A percentile compares a stretch with the other conserved stretches of the same genome.
Evolutionary conservation across 345 rosid species (phyloP).

Genomic region (Murraya paniculata): DNA sequence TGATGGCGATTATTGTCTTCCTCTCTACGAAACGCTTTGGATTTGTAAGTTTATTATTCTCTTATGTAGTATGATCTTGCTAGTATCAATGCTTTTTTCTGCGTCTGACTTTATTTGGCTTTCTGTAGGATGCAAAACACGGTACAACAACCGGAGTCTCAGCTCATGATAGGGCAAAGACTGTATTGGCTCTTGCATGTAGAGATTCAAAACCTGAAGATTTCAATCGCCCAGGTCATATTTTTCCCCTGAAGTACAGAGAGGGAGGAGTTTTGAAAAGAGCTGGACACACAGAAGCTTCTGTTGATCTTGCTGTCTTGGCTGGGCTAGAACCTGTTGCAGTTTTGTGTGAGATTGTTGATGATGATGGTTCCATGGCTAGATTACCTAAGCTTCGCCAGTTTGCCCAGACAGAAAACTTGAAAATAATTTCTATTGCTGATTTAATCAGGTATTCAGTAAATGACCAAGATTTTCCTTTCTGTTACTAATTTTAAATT

Average conservation of each 20-base stretch:
- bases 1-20: background rate
- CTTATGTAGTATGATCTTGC: background rate
- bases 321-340: constrained; percentile 80
- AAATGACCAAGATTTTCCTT: background rate
- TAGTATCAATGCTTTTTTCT: background rate
- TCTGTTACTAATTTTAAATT: background rate
- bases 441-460: constrained; percentile 71
- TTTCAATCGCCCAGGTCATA: constrained; percentile 89
- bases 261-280: constrained; percentile 92
- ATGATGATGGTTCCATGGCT: constrained; percentile 99
- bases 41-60: background rate
- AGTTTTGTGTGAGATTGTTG: constrained; percentile 87
- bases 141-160: constrained; percentile 93
- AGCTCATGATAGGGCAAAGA: constrained; percentile 80
- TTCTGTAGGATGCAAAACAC: constrained; percentile 62
- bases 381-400: constrained; percentile 75
- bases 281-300: constrained; percentile 98
- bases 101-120: background rate
- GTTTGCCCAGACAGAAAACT: constrained; percentile 55
- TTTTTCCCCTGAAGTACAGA: constrained; percentile 81
- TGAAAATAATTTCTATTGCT: constrained; percentile 77
- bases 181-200: constrained; percentile 65
- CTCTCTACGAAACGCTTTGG: background rate
- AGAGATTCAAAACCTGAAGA: constrained; percentile 76
- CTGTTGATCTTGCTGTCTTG: constrained; percentile 76